Percentiles rank a stretch among this genome's conserved stretches.
Conservation (phyloP, 2,329 filamentous ascomycete genomes). For the Aspergillus nomiae region DNA sequence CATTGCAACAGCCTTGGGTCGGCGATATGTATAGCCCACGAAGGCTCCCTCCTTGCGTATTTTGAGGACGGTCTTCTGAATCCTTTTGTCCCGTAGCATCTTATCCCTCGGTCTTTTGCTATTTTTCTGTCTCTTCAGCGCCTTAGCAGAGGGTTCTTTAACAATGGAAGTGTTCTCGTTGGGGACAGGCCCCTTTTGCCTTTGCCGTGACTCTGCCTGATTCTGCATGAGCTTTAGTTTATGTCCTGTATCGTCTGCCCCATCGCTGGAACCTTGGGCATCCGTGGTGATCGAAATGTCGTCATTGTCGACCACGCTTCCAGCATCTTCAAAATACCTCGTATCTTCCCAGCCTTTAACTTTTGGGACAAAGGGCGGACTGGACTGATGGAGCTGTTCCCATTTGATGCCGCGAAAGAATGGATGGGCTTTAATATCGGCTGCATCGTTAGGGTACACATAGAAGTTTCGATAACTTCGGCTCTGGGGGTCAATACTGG, state of each 20-base stretch:
- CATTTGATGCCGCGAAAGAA: slow-evolving; percentile 83
- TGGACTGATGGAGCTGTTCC: slow-evolving; percentile 69
- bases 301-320: slow-evolving; percentile 49
- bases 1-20: slow-evolving; percentile 39
- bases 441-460: slow-evolving; percentile 81
- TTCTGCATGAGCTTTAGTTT: background rate
- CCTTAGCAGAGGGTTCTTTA: slow-evolving; percentile 19
- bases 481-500: slow-evolving; percentile 34
- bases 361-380: slow-evolving; percentile 78
- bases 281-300: slow-evolving; percentile 19
- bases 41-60: slow-evolving; percentile 83
- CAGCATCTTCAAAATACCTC: slow-evolving; percentile 83
- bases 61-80: slow-evolving; percentile 70
- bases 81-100: slow-evolving; percentile 71
- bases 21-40: slow-evolving; percentile 82
- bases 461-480: slow-evolving; percentile 56
- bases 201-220: background rate
- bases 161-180: slow-evolving; percentile 43
- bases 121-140: slow-evolving; percentile 59
- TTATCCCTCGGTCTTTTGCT: slow-evolving; percentile 82
- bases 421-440: slow-evolving; percentile 84
- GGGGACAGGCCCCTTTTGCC: slow-evolving; percentile 14
- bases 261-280: background rate
- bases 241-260: slow-evolving; percentile 10
- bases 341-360: slow-evolving; percentile 72